A percentile compares a stretch with the other conserved stretches of the same genome.
Evolutionary conservation across 192 early-diverging fungal genomes (phyloP).

Genomic region (Piromyces finnis): DNA sequence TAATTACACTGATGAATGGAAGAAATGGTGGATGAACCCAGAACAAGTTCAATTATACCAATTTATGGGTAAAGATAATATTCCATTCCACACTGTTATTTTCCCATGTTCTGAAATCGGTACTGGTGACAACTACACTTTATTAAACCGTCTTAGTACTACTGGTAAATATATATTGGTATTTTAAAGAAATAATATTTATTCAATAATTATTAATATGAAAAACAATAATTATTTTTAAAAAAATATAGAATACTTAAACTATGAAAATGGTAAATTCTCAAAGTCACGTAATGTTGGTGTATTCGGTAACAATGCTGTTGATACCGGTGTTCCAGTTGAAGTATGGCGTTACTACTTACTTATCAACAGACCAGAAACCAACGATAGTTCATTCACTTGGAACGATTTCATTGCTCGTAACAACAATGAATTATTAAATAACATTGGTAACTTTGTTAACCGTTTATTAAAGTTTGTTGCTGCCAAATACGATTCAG

Average conservation of each 20-base stretch:
- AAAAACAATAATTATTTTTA: too few relatives aligned
- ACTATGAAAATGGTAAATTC: constrained; percentile 94
- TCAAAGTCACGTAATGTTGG: constrained; percentile 90
- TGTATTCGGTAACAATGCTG: constrained; percentile 92
- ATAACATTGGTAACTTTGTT: constrained; percentile 93
- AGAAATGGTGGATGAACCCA: constrained; percentile 99
- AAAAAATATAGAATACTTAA: constrained; percentile 70
- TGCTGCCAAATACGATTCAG: constrained; percentile 72
- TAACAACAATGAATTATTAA: constrained; percentile 91
- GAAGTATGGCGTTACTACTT: constrained; percentile 97
- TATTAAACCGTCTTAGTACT: constrained; percentile 78
- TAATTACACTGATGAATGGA: constrained; percentile 83
- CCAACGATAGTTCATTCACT: constrained; percentile 73
- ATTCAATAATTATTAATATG: too few relatives aligned
- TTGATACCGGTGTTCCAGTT: constrained; percentile 69
- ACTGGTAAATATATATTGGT: constrained; percentile 36
- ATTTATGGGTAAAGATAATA: constrained; percentile 99
- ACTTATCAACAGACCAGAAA: constrained; percentile 79
- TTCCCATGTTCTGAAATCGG: constrained; percentile 83
- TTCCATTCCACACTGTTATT: constrained; percentile 95
- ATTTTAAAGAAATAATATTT: too few relatives aligned
- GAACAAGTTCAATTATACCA: constrained; percentile 89
- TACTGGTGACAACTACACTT: constrained; percentile 75
- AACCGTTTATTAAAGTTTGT: constrained; percentile 94
- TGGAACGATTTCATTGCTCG: constrained; percentile 83